Base-by-base conservation (phyloP, 2,329 filamentous ascomycete species). In the Alternaria sp. region DNA sequence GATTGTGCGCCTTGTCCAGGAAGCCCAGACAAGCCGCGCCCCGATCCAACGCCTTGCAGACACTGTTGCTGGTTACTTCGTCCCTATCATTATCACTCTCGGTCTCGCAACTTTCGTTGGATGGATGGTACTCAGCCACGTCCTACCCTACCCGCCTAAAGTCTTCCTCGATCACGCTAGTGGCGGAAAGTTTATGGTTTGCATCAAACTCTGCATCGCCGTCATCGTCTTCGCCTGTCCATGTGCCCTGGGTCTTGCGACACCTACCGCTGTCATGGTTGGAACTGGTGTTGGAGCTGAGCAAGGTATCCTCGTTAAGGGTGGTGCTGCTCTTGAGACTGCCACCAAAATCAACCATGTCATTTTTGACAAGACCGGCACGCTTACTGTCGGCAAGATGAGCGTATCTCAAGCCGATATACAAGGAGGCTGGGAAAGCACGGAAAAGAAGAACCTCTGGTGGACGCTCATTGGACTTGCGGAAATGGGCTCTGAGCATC, bases 181-280 rank as follows among this genome's bases (percentile, higher is more conserved):
- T 73, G 95, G 95, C 63, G 95, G 95, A 57, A 94, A 92, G 76
- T 83, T 97, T 64, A 97, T 99, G 92, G 92, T 98, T 3, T 99
- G 95, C 76, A 84, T 98, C 65, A 96, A 98, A 82, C 88, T 99
- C 16, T 98, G 95, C 80, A 99, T 99, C 70, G 96, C 95, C 0
- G 95, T 99, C 67, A 96, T 99, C 74, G 95, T 98, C 20, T 97
- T 99, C 78, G 95, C 95, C 5, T 99, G 95, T 75, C 95, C 95
- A 18, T 99, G 95, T 75, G 95, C 95, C 1, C 87, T 99, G n/a
- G 95, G 95, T 57, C 86, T 99, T 18, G 94, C 93, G 24, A 98
- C 95, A 1, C 95, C 95, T 3, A 99, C 95, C 0, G 95, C 95
- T 3, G 94, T 99, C 76, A 98, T 99, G 95, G 95, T 99, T 30